Base-by-base conservation (phyloP, 352 stramenopile species). In the Globisporangium polare region DNA sequence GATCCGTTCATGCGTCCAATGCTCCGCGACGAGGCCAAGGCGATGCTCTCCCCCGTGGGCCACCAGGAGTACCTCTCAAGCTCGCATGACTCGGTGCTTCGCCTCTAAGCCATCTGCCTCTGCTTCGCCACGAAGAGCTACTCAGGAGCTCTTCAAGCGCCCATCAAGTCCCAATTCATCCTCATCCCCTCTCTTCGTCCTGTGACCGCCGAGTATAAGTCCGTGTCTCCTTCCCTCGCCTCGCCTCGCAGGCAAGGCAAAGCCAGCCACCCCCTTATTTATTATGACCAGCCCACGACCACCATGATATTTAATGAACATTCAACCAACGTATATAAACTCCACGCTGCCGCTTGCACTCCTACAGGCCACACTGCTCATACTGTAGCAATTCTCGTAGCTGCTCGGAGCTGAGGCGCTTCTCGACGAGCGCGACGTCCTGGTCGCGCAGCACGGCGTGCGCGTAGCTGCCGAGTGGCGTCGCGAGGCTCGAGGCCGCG, bases 401-500 rank as follows among this genome's bases (percentile, higher is more conserved):
- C 58, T 88, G 53, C 1, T 62, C 37, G 7, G 33, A 12, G 0
- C 77, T 67, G 4, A 92, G 35, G 35, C 42, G 42, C 12, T 57
- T 70, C 53, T 88, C 72, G 2, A 91, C 51, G 22, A 87, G 68
- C 2, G 73, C 68, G 8, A 92, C 52, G 43, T 92, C 83, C 20
- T 69, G 57, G 18, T 78, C 71, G 43, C 81, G 77, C 39, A 94
- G 42, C 7, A 92, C 72, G 0, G 81, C 83, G 56, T 78, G 73
- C 29, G 67, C 66, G 58, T 92, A 94, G 20, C 65, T 79, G 2
- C 85, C 85, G 7, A 94, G 64, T 18, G 85, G 83, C 37, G 83
- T 92, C 9, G 66, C 55, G 12, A 94, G 71, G 53, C 83, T 74
- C 18, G 65, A 70, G 33, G 70, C 74, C 1, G 66, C 85, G 26